Evolutionary conservation across 306 rosid species (phyloP), one percentile per base, ranked within the genome.

Genomic region (Begonia loranthoides): DNA sequence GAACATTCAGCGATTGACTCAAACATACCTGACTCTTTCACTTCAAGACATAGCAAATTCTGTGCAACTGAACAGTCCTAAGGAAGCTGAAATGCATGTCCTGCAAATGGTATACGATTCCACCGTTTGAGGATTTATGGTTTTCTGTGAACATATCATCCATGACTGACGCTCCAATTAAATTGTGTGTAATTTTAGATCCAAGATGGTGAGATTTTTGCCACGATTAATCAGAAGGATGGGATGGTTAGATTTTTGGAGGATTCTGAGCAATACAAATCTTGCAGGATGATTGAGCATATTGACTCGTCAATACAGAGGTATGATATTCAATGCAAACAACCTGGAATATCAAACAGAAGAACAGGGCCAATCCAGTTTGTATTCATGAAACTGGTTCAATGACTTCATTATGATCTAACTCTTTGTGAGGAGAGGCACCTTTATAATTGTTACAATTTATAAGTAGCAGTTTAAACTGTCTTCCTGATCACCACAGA

Each of bases 221-320:
- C 94, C 41, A 60, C 79, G 28, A 87, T 87, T 50, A 83, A 83
- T 69, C 87, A 80, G 50, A 87, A 75, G 75, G 94, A 87, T 65
- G 96, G 87, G 67, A 87, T 83, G 94, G 92, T 83, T 51, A 83
- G 94, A 69, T 87, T 87, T 73, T 79, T 83, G 13, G 96, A 87
- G 83, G 92, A 87, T 72, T 76, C 87, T 47, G 94, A 87, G 50
- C 84, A 87, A 58, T 79, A 82, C 67, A 87, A 80, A 68, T 56
- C 82, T 11, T 82, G 89, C 64, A 72, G 71, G 66, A 80, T 87
- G 94, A 78, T 83, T 58, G 87, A 83, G 61, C 70, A 56, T 34
- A 73, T 87, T 46, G 89, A 87, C 67, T 79, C 84, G 46, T 75
- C 94, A 34, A 80, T 80, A 61, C 84, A 75, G 58, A 82, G 87